phyloP scores from a whole-genome alignment of 176 grass and related monocot genomes.

The Eremochloa ophiuroides region DNA sequence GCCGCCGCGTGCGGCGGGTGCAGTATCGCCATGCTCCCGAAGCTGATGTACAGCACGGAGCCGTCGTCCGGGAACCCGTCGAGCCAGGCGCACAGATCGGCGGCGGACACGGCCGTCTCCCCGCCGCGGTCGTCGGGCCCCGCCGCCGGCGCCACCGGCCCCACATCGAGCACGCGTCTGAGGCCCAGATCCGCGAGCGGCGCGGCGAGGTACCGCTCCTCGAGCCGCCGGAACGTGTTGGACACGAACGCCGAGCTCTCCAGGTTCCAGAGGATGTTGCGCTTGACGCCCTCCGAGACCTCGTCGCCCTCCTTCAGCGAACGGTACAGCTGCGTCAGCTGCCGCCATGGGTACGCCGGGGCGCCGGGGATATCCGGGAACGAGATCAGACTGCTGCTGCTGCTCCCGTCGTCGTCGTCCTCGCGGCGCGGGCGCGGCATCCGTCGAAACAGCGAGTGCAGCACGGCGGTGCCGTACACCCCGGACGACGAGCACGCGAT shows the following conservation, averaged over 20 bases:
- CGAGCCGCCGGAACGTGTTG: constrained; percentile 43
- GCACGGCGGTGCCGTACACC: too few species aligned
- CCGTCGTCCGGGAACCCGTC: constrained; percentile 28
- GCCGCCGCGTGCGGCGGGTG: too few species aligned
- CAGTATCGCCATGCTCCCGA: too few species aligned
- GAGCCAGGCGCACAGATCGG: constrained; percentile 48
- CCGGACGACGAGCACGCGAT: too few species aligned
- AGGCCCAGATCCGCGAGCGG: constrained; percentile 36
- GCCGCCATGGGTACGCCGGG: too few species aligned
- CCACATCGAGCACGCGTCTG: constrained; percentile 29
- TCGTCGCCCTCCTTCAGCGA: constrained; percentile 29
- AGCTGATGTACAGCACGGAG: constrained; percentile 46
- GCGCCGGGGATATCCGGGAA: too few species aligned
- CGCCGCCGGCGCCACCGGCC: constrained; percentile 34
- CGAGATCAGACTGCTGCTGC: too few species aligned
- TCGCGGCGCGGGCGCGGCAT: too few species aligned
- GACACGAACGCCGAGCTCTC: constrained; percentile 28
- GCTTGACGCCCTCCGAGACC: constrained; percentile 26
- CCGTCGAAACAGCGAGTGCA: too few species aligned
- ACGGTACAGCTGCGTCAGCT: constrained; percentile 30
- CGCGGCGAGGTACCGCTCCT: constrained; percentile 27
- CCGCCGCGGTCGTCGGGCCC: constrained; percentile 26
- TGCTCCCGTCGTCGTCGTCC: too few species aligned
- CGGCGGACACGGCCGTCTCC: background rate
- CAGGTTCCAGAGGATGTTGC: constrained; percentile 48